These are phyloP conservation scores for Penicillium coprophilum DNA, from an alignment of 495 filamentous ascomycete species.

Conservation along the genomic window DNA sequence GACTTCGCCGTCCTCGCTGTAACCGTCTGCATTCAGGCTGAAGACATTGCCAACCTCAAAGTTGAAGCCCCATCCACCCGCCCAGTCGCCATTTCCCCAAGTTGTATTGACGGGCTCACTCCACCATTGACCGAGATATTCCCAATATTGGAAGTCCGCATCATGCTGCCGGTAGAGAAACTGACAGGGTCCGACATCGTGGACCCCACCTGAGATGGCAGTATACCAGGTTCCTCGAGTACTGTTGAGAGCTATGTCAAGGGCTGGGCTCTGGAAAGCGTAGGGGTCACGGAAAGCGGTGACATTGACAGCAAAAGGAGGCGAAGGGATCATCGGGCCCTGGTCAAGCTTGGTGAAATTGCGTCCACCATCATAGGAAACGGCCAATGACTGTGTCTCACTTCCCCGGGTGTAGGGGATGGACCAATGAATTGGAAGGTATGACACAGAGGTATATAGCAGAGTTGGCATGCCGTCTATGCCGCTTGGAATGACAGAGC, in stretches of 20 bases:
- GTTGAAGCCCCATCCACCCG: conserved; percentile 25
- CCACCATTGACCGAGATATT: conserved; percentile 27
- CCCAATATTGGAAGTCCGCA: conserved; percentile 22
- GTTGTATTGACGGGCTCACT: conserved; percentile 20
- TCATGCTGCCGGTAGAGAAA: conserved; percentile 24
- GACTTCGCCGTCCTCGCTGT: conserved; percentile 16
- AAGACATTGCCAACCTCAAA: conserved; percentile 24
- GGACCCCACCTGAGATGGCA: conserved; percentile 23
- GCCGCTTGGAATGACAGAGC: conserved; percentile 22
- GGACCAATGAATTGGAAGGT: conserved; percentile 28
- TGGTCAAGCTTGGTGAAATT: conserved; percentile 23
- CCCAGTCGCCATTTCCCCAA: conserved; percentile 27
- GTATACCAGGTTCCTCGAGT: conserved; percentile 20
- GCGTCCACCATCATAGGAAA: conserved; percentile 17
- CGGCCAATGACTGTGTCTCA: conserved; percentile 26
- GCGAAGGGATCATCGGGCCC: conserved; percentile 18
- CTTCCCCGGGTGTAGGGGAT: conserved; percentile 25
- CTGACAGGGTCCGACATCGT: conserved; percentile 17
- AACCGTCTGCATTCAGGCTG: conserved; percentile 17
- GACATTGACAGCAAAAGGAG: conserved; percentile 17
- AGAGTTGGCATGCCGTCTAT: conserved; percentile 24
- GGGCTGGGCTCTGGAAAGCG: conserved; percentile 19
- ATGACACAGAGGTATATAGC: conserved; percentile 25
- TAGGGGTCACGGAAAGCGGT: conserved; percentile 28
- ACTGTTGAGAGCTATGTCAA: conserved; percentile 14